Evolutionary conservation across 257 asterid species (phyloP), one percentile per base, ranked within the genome.

Genomic region (Primulina eburnea): DNA sequence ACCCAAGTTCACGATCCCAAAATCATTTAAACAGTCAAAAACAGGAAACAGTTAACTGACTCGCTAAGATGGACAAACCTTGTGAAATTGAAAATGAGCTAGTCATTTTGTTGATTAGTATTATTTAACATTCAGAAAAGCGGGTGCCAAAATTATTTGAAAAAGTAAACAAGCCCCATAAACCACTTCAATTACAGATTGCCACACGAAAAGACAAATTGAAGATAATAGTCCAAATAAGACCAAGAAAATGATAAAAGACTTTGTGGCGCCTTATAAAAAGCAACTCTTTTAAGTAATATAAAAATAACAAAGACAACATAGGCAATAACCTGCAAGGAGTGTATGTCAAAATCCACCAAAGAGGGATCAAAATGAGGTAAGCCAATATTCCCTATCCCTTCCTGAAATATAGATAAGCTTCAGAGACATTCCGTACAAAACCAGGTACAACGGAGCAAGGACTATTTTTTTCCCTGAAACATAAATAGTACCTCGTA

Each of bases 261-360:
- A 43, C 17, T 11, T 20, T 38, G 18, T 11, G 60, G 14, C 5
- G 4, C 37, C 67, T 52, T 52, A 57, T 71, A 34, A 47, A 40
- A 18, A 47, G 55, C 32, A 21, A 43, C n/a, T 63, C 8, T 17
- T 50, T 5, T 4, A 50, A 14, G 21, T 17, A 50, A 17, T 5
- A 17, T 50, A 64, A 56, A 64, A 50, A 3, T 38, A 8, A 17
- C 28, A 66, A 28, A 33, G 57, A 20, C 40, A 68, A 8, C 35
- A 47, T 62, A 21, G 24, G 71, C 26, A 80, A 89, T 40, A 70
- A 92, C 97, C 98, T 90, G 97, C 80, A 92, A 75, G 26, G 96
- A 85, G 70, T 64, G 76, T 79, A 86, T 80, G 83, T 92, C 96
- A 75, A 92, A 77, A 75, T 84, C 84, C 78, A 59, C 74, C 79